Evolutionary conservation across 164 flowering plant species (phyloP).

Genomic region (Piper betle): DNA sequence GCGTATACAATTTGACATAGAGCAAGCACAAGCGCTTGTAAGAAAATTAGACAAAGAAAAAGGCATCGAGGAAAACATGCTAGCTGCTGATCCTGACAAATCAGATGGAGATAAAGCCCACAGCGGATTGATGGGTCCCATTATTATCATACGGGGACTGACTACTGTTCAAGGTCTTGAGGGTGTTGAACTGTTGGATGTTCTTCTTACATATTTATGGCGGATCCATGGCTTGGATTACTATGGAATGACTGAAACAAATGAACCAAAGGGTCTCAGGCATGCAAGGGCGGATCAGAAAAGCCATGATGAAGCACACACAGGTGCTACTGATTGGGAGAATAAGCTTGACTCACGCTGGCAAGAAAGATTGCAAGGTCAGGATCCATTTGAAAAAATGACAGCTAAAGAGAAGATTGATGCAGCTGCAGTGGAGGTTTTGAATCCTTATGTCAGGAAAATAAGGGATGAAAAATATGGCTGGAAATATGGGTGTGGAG

Average conservation of each 20-base stretch:
- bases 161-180: conserved; percentile 90
- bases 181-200: conserved; percentile 84
- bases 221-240: conserved; percentile 93
- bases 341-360: conserved; percentile 72
- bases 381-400: conserved; percentile 87
- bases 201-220: conserved; percentile 86
- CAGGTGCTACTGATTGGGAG: conserved; percentile 68
- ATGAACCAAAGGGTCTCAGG: conserved; percentile 79
- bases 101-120: conserved; percentile 54
- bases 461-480: conserved; percentile 99
- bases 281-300: conserved; percentile 81
- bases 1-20: conserved; percentile 64
- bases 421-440: conserved; percentile 66
- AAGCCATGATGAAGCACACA: conserved; percentile 32
- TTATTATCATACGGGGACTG: conserved; percentile 70
- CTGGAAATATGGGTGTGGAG: conserved; percentile 99
- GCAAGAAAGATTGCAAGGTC: conserved; percentile 75
- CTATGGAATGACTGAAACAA: conserved; percentile 79
- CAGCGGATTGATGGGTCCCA: conserved; percentile 69
- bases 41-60: conserved; percentile 85
- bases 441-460: conserved; percentile 89
- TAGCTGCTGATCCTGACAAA: conserved; percentile 51
- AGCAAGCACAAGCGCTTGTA: conserved; percentile 71
- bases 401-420: conserved; percentile 93
- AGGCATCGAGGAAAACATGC: conserved; percentile 70